Base-by-base conservation (phyloP, 352 stramenopile species). In the Phytophthora pseudosyringae region DNA sequence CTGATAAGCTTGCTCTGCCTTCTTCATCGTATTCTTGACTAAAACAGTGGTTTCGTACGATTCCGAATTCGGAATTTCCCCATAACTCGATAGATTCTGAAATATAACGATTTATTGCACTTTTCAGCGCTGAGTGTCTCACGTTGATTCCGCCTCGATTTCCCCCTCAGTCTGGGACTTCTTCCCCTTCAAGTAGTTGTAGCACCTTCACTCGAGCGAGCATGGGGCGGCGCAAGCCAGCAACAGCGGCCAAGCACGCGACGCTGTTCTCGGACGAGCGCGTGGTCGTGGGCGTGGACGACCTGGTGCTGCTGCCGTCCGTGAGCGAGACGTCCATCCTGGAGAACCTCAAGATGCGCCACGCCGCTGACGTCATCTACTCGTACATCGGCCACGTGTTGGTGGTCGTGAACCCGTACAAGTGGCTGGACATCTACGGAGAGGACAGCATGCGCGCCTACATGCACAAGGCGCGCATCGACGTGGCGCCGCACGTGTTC, bases 401-500 rank as follows among this genome's bases (percentile, higher is more conserved):
- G 26, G 87, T 95, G 64, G 87, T 93, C 59, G 83, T 95, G 54
- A 95, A 95, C 59, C 88, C 88, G 36, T 97, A 97, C 81, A 97
- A 97, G 61, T 95, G 88, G 87, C 81, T 97, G 32, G 83, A 95
- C 59, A 94, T 97, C 59, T 97, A 97, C 64, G 86, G 83, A 40
- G 86, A 94, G 53, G 64, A 80, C 43, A 89, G 65, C 29, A 95
- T 97, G 86, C 79, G 67, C 45, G 73, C 80, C 41, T 97, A 94
- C 69, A 91, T 72, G 59, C 86, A 94, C 73, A 94, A 96, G 59
- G 69, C 82, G 47, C 83, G 88, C n/a, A 95, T 96, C 44, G 88
- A 96, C 59, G 86, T 96, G 39, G 72, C 86, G 5, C 88, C 88
- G 15, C 88, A 96, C 50, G 88, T 96, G 56, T 96, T 94, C 41